Evolutionary conservation across 805 yeast species (phyloP).

Genomic region (Suhomyces sp.): DNA sequence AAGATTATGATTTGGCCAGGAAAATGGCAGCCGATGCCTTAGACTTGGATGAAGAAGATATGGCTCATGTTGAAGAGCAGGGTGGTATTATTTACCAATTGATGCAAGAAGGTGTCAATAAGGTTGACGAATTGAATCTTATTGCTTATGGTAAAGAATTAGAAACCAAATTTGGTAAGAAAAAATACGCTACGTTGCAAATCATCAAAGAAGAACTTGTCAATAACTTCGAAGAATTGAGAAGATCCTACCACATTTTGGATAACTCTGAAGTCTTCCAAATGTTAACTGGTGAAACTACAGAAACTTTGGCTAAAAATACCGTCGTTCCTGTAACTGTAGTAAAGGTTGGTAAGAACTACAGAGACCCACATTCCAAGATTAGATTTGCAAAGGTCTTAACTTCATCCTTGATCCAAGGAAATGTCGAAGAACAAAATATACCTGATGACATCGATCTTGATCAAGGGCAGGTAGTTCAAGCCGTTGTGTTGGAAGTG

Average conservation of each 20-base stretch:
- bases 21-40: slow-evolving; percentile 98
- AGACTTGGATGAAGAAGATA: slow-evolving; percentile 92
- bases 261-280: slow-evolving; percentile 76
- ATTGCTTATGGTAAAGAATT: slow-evolving; percentile 92
- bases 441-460: slow-evolving; percentile 45
- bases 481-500: slow-evolving; percentile 70
- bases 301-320: slow-evolving; percentile 65
- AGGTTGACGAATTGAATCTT: slow-evolving; percentile 81
- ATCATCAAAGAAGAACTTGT: slow-evolving; percentile 85
- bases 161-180: slow-evolving; percentile 67
- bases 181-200: slow-evolving; percentile 75
- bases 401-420: slow-evolving; percentile 43
- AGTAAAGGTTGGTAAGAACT: slow-evolving; percentile 64
- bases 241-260: slow-evolving; percentile 67
- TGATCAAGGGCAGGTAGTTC: slow-evolving; percentile 74
- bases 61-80: slow-evolving; percentile 73
- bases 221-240: slow-evolving; percentile 81
- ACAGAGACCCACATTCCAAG: slow-evolving; percentile 50
- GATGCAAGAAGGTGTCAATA: slow-evolving; percentile 65
- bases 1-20: slow-evolving; percentile 92
- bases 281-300: slow-evolving; percentile 84
- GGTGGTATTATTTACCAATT: slow-evolving; percentile 80
- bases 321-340: slow-evolving; percentile 73
- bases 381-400: slow-evolving; percentile 40
- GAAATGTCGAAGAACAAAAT: slow-evolving; percentile 45